Conservation (phyloP, 176 grass and related monocot species). For the Secale cereale region DNA sequence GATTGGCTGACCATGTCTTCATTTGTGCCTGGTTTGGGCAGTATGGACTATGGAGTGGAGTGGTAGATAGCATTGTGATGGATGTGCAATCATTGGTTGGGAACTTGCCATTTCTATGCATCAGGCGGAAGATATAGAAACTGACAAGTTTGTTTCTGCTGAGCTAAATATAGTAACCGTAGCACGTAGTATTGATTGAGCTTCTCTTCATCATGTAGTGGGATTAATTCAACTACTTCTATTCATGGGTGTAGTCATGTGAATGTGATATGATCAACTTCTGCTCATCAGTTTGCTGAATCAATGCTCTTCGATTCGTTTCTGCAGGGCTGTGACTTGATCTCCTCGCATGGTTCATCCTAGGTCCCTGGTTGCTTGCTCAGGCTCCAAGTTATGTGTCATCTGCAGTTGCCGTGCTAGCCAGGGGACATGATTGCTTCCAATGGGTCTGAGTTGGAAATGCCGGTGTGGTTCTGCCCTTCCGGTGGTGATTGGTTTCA, state of each 20-base stretch:
- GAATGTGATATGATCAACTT: not conserved
- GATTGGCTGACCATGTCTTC: not conserved
- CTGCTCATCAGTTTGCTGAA: not conserved
- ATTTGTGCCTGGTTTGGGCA: not conserved
- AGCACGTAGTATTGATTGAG: not conserved
- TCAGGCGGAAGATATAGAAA: conserved; percentile 4
- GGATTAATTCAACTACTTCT: not conserved
- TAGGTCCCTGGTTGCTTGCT: conserved; percentile 44
- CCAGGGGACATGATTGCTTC: conserved; percentile 16
- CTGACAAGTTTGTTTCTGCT: not conserved
- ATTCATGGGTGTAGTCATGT: not conserved
- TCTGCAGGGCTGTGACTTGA: conserved; percentile 37
- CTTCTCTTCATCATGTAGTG: not conserved
- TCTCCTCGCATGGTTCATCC: conserved; percentile 32
- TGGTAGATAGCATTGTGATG: not conserved
- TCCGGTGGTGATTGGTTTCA: conserved; percentile 15
- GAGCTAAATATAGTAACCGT: conserved; percentile 23
- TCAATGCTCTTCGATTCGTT: conserved; percentile 24
- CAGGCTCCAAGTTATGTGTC: conserved; percentile 38
- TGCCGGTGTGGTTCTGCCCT: not conserved
- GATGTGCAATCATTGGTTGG: not conserved
- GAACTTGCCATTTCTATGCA: conserved; percentile 18
- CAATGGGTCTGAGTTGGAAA: conserved; percentile 8
- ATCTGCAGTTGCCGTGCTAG: conserved; percentile 32
- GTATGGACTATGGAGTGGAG: not conserved